phyloP scores from a whole-genome alignment of 371 early-diverging fungal genomes.

The Mucor indicus region DNA sequence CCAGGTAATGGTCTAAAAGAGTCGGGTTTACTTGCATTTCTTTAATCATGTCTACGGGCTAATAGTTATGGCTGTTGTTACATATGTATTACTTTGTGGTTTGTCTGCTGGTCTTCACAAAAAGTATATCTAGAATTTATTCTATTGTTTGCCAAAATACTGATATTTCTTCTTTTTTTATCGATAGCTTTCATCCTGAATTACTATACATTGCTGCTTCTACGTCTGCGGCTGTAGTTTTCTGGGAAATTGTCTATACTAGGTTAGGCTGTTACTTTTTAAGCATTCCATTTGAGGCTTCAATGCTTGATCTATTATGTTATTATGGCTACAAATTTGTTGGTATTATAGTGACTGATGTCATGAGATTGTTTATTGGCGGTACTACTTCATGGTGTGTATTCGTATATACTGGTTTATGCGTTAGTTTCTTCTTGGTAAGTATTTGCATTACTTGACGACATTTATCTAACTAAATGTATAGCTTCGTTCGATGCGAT shows the following conservation, averaged over 20 bases:
- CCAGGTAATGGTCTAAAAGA: slow-evolving; percentile 55
- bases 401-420: slow-evolving; percentile 75
- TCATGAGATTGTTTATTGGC: slow-evolving; percentile 44
- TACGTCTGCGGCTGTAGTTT: slow-evolving; percentile 78
- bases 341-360: slow-evolving; percentile 62
- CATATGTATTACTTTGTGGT: slow-evolving; percentile 90
- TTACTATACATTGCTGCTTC: slow-evolving; percentile 87
- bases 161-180: background rate
- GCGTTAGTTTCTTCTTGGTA: slow-evolving; percentile 71
- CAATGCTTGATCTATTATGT: slow-evolving; percentile 83
- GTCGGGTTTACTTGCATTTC: background rate
- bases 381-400: slow-evolving; percentile 58
- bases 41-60: background rate
- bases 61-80: slow-evolving; percentile 88
- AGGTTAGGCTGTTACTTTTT: slow-evolving; percentile 89
- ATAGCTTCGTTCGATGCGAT: slow-evolving; percentile 83
- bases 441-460: background rate
- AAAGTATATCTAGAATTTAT: slow-evolving; percentile 35
- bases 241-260: slow-evolving; percentile 79
- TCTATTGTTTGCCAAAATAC: background rate
- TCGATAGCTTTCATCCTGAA: slow-evolving; percentile 84
- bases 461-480: background rate
- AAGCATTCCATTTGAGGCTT: slow-evolving; percentile 82
- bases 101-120: slow-evolving; percentile 64
- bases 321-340: slow-evolving; percentile 98